phyloP scores from a whole-genome alignment of 2,329 filamentous ascomycete genomes.

The Botrytis elliptica region DNA sequence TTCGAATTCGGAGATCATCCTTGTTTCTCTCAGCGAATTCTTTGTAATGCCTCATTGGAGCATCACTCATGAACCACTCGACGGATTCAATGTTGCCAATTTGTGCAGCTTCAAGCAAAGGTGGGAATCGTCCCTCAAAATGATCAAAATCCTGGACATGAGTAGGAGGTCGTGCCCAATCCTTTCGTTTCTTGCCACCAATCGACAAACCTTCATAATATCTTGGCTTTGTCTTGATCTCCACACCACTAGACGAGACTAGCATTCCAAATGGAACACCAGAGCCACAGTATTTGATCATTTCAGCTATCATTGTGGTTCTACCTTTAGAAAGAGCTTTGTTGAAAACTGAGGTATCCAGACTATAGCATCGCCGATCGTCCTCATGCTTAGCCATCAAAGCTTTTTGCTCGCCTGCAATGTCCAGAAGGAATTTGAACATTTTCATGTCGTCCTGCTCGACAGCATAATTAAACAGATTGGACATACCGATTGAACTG shows the following conservation, averaged over 20 bases:
- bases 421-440: constrained; percentile 35
- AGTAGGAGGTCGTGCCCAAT: constrained; percentile 71
- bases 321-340: constrained; percentile 49
- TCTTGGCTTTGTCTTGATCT: constrained; percentile 61
- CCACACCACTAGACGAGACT: constrained; percentile 62
- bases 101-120: constrained; percentile 58
- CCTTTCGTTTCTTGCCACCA: constrained; percentile 68
- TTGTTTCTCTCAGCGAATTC: constrained; percentile 64
- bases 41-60: constrained; percentile 64
- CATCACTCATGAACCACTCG: constrained; percentile 75
- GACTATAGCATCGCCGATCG: constrained; percentile 34
- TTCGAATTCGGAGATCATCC: constrained; percentile 61
- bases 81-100: constrained; percentile 62
- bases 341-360: constrained; percentile 42
- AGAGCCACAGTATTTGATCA: constrained; percentile 65
- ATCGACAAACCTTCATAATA: constrained; percentile 78
- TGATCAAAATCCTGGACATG: constrained; percentile 44
- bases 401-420: constrained; percentile 32
- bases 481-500: neutral
- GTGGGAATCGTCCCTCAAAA: constrained; percentile 50
- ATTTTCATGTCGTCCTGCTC: constrained; percentile 31
- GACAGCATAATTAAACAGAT: constrained; percentile 31
- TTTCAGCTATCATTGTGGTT: constrained; percentile 57
- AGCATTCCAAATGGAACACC: constrained; percentile 68
- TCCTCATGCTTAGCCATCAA: constrained; percentile 33